Evolutionary conservation across 2,329 filamentous ascomycete species (phyloP).

Genomic region (Colletotrichum agaves): DNA sequence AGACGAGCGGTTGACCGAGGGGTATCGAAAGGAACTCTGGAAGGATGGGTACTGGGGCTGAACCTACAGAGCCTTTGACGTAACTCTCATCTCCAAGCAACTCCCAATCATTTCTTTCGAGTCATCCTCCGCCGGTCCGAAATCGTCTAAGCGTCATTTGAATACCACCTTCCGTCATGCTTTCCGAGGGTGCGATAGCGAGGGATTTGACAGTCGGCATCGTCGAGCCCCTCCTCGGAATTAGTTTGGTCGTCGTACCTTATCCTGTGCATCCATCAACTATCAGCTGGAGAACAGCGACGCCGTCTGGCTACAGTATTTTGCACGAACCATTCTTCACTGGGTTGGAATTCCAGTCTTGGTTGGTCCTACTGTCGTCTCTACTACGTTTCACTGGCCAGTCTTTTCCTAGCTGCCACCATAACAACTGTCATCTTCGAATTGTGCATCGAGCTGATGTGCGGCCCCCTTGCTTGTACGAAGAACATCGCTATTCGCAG

Average conservation of each 20-base stretch:
- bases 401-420: background rate
- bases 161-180: too few species aligned
- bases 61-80: background rate
- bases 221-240: too few species aligned
- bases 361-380: background rate
- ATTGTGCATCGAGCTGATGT: background rate
- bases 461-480: background rate
- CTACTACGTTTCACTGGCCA: background rate
- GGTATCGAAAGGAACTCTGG: constrained; percentile 88
- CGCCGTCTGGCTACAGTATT: too few species aligned
- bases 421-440: background rate
- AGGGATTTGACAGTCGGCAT: too few species aligned
- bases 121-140: too few species aligned
- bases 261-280: too few species aligned
- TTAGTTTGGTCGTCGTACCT: too few species aligned
- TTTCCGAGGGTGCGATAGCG: too few species aligned
- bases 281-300: too few species aligned
- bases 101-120: too few species aligned
- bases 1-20: constrained; percentile 85
- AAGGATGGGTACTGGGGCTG: constrained; percentile 60
- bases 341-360: background rate
- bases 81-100: too few species aligned
- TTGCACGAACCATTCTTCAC: background rate
- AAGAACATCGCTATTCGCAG: background rate
- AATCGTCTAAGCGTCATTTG: too few species aligned